Evolutionary conservation across 495 filamentous ascomycete species (phyloP), one percentile per base, ranked within the genome.

Genomic region (Tuber umbilicatum): DNA sequence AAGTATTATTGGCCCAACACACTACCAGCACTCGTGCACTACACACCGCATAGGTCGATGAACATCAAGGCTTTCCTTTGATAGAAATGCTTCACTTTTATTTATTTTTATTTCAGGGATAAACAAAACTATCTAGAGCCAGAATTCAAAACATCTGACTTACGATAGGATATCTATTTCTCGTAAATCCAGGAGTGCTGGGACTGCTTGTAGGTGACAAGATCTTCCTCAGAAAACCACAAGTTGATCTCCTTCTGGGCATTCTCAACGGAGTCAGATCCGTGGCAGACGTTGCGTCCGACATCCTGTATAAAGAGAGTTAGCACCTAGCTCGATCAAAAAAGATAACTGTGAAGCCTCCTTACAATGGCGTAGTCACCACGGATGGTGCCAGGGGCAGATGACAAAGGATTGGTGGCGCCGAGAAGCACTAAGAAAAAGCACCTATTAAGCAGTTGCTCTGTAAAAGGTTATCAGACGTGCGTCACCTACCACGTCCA

Each of bases 251-350:
- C 95, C 92, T 97, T 97, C 91, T 98, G 90, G 85, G 95, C 95
- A 87, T 87, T 95, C 89, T 98, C 95, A 86, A 98, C 94, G 86
- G 88, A 89, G 90, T 99, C 95, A 86, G 93, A 97, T 84, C 95
- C 95, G 89, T 99, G 95, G 90, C 95, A 97, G 86, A 99, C 93
- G 89, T 99, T 99, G 84, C 95, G 93, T 86, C 95, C 95, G 82
- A 95, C 92, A 83, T 94, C 92, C 89, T 91, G 76, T 10, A 19
- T n/a, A 68, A 40, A 27, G 35, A 50, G 70, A 10, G 5, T 82
- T 50, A 82, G 74, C 55, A 73, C 67, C 39, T 70, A 73, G 31
- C 74, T 69, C 76, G 4, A 81, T 16, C n/a, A 12, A 35, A 70
- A 40, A 43, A 42, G 31, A 19, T 17, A n/a, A n/a, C 39, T 19